Percentiles rank a stretch among this genome's conserved stretches.
Conservation (phyloP, 2,329 filamentous ascomycete species). For the Xylariaceae sp. region DNA sequence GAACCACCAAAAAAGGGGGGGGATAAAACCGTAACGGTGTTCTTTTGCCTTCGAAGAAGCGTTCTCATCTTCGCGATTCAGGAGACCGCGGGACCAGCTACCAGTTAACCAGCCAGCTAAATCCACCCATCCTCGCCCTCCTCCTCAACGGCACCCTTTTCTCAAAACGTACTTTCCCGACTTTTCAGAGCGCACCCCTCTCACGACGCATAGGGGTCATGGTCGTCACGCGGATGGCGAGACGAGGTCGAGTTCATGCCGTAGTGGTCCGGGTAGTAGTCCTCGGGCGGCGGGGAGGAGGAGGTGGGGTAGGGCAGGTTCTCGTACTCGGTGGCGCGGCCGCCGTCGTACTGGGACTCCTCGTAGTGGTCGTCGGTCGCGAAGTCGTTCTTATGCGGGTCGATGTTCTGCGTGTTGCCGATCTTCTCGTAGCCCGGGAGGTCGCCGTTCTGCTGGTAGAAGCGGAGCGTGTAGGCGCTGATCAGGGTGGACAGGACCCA, state of each 20-base stretch:
- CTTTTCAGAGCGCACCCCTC: conserved; percentile 1
- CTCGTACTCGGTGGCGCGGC: conserved; percentile 40
- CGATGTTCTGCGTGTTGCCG: conserved; percentile 47
- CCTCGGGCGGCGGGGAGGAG: conserved; percentile 35
- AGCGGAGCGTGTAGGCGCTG: conserved; percentile 55
- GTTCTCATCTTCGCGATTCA: too few species aligned
- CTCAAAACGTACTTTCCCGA: conserved; percentile 10
- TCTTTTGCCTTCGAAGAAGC: too few species aligned
- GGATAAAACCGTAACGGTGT: too few species aligned
- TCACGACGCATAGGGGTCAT: conserved; percentile 26
- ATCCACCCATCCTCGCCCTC: too few species aligned
- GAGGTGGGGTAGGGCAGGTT: conserved; percentile 27
- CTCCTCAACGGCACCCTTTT: too few species aligned
- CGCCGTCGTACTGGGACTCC: conserved; percentile 56
- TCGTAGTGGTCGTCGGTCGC: conserved; percentile 55
- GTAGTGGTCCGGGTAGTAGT: conserved; percentile 39
- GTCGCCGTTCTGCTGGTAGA: conserved; percentile 56
- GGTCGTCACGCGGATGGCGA: conserved; percentile 24
- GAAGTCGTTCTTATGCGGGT: conserved; percentile 65
- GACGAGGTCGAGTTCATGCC: conserved; percentile 28
- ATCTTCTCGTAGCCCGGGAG: conserved; percentile 57
- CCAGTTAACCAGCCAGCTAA: too few species aligned
- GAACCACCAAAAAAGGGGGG: background rate
- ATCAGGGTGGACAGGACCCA: conserved; percentile 50
- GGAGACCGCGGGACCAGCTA: too few species aligned